phyloP scores from a whole-genome alignment of 768 basidiomycete genomes.

The Mycena floridula region DNA sequence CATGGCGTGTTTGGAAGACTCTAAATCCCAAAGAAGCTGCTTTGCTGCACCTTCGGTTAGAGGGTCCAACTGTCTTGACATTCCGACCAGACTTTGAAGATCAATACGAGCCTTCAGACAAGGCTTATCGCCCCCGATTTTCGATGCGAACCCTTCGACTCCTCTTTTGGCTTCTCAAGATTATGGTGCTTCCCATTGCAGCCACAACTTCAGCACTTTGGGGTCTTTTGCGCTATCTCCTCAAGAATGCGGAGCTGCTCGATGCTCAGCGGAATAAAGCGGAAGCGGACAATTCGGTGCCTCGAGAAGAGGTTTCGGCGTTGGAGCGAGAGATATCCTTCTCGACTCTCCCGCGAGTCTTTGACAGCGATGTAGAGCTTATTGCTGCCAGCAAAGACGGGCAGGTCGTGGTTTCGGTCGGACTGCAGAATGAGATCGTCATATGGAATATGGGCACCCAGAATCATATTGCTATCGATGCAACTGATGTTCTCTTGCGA shows the following conservation, averaged over 20 bases:
- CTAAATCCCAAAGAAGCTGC: constrained; percentile 65
- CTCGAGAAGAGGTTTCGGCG: constrained; percentile 21
- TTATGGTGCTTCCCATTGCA: constrained; percentile 81
- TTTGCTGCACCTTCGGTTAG: constrained; percentile 72
- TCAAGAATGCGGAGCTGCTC: constrained; percentile 87
- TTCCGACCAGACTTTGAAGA: constrained; percentile 39
- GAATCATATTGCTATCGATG: constrained; percentile 41
- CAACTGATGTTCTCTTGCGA: constrained; percentile 44
- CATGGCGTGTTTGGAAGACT: constrained; percentile 69
- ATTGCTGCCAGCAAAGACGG: constrained; percentile 67
- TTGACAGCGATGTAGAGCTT: constrained; percentile 77
- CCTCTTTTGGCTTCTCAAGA: constrained; percentile 71
- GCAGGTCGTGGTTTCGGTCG: constrained; percentile 61
- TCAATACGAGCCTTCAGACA: constrained; percentile 8
- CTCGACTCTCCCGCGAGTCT: constrained; percentile 72
- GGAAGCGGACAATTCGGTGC: constrained; percentile 32
- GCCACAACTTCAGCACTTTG: constrained; percentile 72
- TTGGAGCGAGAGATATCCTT: constrained; percentile 48
- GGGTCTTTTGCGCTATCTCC: constrained; percentile 71
- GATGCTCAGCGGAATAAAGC: constrained; percentile 74
- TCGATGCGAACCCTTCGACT: constrained; percentile 47
- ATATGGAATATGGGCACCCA: constrained; percentile 50
- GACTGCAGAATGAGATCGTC: constrained; percentile 70
- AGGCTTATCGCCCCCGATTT: constrained; percentile 31
- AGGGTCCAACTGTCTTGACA: constrained; percentile 72